These are phyloP conservation scores for Circinella umbellata DNA, from an alignment of 371 early-diverging fungal species.

Conservation along the genomic window DNA sequence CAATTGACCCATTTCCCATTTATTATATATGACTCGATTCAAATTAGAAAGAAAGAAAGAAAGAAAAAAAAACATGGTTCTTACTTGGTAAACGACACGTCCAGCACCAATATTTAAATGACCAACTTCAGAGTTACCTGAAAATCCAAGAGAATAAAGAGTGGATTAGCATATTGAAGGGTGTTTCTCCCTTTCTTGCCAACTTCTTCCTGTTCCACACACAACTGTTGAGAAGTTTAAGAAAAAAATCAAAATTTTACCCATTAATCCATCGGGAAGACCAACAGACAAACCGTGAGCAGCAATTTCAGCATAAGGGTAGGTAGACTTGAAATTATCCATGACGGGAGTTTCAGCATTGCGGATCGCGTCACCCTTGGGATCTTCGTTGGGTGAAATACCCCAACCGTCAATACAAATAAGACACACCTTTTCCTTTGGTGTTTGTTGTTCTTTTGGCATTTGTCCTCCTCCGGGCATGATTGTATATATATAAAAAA, in stretches of 20 bases:
- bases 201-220: too few relatives aligned
- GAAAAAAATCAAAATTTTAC: not conserved
- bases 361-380: conserved; percentile 91
- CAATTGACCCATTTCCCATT: too few relatives aligned
- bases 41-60: not conserved
- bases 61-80: not conserved
- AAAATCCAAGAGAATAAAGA: too few relatives aligned
- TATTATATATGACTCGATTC: not conserved
- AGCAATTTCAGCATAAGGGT: conserved; percentile 77
- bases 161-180: too few relatives aligned
- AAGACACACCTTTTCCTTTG: conserved; percentile 73
- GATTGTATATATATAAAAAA: conserved; percentile 15
- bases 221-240: too few relatives aligned
- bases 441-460: conserved; percentile 47
- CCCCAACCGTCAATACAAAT: conserved; percentile 98
- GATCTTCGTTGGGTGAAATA: conserved; percentile 69
- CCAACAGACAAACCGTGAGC: conserved; percentile 99
- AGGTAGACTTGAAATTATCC: conserved; percentile 77
- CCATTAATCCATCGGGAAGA: conserved; percentile 98
- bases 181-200: too few relatives aligned
- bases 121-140: conserved; percentile 98
- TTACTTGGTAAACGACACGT: conserved; percentile 96
- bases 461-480: conserved; percentile 61
- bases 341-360: conserved; percentile 96
- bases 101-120: conserved; percentile 99